A percentile compares a stretch with the other conserved stretches of the same genome.
These are phyloP conservation scores for Saccharomycopsis phalli DNA, from an alignment of 1,139 yeast genomes.

Conservation along the genomic window DNA sequence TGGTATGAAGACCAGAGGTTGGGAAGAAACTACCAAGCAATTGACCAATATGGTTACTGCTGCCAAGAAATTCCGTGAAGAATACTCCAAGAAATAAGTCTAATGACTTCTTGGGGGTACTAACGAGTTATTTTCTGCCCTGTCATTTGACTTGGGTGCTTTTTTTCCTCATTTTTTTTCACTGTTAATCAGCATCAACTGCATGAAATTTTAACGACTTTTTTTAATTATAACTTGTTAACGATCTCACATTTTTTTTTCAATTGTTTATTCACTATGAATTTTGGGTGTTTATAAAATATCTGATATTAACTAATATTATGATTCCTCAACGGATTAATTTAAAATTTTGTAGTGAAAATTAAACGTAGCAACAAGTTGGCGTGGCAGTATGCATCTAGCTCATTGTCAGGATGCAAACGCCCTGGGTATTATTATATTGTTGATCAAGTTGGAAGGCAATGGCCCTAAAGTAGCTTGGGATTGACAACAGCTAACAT, in stretches of 20 bases:
- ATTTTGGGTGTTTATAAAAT: background rate
- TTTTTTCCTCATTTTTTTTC: background rate
- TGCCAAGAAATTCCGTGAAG: conserved; percentile 89
- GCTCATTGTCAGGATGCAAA: no score
- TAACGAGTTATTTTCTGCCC: no score
- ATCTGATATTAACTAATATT: background rate
- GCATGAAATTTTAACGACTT: conserved; percentile 1
- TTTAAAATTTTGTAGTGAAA: background rate
- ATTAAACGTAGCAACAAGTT: no score
- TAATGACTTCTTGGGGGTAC: background rate
- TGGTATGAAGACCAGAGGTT: conserved; percentile 97
- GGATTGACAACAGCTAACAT: no score
- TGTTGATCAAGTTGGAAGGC: no score
- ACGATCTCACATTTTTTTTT: background rate
- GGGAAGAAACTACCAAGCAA: conserved; percentile 82
- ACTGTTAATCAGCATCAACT: conserved; percentile 3
- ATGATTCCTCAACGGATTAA: conserved; percentile 3
- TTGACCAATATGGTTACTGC: conserved; percentile 98
- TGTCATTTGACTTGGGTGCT: no score
- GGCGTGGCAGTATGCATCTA: no score
- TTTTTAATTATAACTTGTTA: background rate
- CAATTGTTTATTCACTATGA: background rate
- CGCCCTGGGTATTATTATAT: no score
- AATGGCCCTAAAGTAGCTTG: no score
- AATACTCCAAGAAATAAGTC: conserved; percentile 24